phyloP scores from a whole-genome alignment of 176 grass and related monocot genomes.

The Cymbopogon citratus region DNA sequence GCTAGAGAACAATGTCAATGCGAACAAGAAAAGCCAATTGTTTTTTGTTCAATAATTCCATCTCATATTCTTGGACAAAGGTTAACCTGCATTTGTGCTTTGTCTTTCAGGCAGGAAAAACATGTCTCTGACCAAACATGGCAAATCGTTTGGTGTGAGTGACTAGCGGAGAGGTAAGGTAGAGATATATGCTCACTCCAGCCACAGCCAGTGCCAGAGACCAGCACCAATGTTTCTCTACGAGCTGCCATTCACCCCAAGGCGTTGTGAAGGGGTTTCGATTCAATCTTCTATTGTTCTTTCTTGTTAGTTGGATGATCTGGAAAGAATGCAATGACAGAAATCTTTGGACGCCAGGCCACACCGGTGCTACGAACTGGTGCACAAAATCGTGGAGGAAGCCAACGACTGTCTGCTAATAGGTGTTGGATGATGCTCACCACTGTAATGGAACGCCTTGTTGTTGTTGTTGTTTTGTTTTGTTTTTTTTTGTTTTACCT shows the following conservation, averaged over 20 bases:
- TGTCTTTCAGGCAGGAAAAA: constrained; percentile 18
- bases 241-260: not conserved
- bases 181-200: not conserved
- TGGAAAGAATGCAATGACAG: no score
- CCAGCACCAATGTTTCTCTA: not conserved
- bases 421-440: no score
- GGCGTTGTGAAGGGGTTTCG: no score
- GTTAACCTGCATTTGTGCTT: constrained; percentile 3
- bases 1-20: constrained; percentile 9
- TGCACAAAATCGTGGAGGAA: no score
- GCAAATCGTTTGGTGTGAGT: not conserved
- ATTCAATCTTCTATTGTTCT: no score
- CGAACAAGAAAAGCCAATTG: constrained; percentile 28
- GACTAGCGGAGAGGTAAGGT: not conserved
- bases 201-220: not conserved
- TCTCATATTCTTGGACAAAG: constrained; percentile 14
- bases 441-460: no score
- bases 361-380: no score
- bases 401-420: no score
- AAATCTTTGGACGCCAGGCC: no score
- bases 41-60: constrained; percentile 4
- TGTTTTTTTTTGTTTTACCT: no score
- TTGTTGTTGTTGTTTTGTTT: no score
- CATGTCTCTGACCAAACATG: not conserved
- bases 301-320: no score